phyloP scores from a whole-genome alignment of 345 rosid genomes.

The Mercurialis annua region DNA sequence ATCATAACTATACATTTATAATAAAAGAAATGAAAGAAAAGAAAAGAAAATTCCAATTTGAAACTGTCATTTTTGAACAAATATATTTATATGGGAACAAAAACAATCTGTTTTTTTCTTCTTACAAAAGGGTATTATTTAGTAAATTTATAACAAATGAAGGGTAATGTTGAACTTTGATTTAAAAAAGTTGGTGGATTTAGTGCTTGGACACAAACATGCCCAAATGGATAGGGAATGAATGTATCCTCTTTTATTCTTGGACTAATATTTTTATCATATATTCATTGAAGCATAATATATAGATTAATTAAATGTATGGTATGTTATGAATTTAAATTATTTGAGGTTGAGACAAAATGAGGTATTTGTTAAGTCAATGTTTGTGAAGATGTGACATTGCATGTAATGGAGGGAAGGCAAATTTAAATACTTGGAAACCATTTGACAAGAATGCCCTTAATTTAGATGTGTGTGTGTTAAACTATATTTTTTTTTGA shows the following conservation, averaged over 20 bases:
- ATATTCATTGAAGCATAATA: neutral
- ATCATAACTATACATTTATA: no score
- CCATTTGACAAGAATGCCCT: neutral
- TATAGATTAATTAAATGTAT: neutral
- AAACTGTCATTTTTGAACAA: no score
- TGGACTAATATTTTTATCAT: constrained; percentile 3
- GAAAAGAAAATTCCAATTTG: no score
- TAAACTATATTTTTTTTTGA: neutral
- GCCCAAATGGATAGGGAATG: constrained; percentile 9
- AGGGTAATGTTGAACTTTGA: neutral
- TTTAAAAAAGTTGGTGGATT: neutral
- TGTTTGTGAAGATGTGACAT: constrained; percentile 6
- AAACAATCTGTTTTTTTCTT: neutral
- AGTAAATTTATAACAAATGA: neutral
- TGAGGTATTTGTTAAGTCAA: neutral
- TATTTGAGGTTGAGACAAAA: neutral
- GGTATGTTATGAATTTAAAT: constrained; percentile 6
- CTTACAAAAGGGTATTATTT: neutral
- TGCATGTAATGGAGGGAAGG: constrained; percentile 17
- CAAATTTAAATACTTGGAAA: constrained; percentile 3
- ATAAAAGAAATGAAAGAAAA: no score
- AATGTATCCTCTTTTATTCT: neutral
- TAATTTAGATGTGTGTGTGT: no score
- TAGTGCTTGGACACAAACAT: constrained; percentile 3
- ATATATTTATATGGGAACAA: no score